Conservation (phyloP, 495 filamentous ascomycete species). For the Lepraria neglecta region DNA sequence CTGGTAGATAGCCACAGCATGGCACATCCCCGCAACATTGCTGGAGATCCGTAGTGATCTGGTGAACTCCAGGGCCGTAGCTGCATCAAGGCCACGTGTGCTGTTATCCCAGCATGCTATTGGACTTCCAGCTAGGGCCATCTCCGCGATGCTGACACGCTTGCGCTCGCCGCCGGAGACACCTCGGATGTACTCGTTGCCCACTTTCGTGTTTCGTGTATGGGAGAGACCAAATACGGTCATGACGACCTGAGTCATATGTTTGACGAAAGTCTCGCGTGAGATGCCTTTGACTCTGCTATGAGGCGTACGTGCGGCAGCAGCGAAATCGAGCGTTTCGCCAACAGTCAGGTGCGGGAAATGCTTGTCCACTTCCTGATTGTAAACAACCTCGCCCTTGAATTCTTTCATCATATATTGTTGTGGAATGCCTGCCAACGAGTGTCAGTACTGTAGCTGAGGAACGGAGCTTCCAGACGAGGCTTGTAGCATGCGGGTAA, state of each 20-base stretch:
- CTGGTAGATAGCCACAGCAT: no score
- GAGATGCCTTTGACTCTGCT: not conserved
- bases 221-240: slow-evolving; percentile 66
- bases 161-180: slow-evolving; percentile 83
- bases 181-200: slow-evolving; percentile 72
- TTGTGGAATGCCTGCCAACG: slow-evolving; percentile 57
- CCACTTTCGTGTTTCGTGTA: slow-evolving; percentile 72
- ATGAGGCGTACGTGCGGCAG: not conserved
- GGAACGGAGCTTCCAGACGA: no score
- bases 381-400: slow-evolving; percentile 39
- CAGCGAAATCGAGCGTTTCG: slow-evolving; percentile 55
- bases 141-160: slow-evolving; percentile 34
- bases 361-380: slow-evolving; percentile 72
- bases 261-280: not conserved
- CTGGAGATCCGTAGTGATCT: no score
- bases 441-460: slow-evolving; percentile 17
- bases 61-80: no score
- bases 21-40: no score
- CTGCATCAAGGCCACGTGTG: slow-evolving; percentile 67
- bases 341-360: slow-evolving; percentile 75
- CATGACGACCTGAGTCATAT: slow-evolving; percentile 22
- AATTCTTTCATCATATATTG: slow-evolving; percentile 50
- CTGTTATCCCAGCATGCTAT: slow-evolving; percentile 56
- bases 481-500: no score
- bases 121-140: no score